A percentile compares a stretch with the other conserved stretches of the same genome.
phyloP scores from a whole-genome alignment of 495 filamentous ascomycete species.

The Friedmanniomyces simplex region DNA sequence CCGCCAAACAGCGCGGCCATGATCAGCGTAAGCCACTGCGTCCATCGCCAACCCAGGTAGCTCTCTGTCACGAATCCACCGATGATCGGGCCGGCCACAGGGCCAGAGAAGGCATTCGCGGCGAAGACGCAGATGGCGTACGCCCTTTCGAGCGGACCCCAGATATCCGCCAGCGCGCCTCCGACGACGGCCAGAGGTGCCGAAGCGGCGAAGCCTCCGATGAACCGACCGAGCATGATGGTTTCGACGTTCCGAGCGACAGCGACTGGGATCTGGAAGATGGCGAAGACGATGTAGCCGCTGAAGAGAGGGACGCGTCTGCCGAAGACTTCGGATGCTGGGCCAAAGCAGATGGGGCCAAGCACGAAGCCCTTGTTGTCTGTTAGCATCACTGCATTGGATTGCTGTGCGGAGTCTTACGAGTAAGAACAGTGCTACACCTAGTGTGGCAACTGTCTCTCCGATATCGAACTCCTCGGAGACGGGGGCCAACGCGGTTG shows the following conservation, averaged over 20 bases:
- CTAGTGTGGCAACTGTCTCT: conserved; percentile 41
- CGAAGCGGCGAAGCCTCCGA: conserved; percentile 52
- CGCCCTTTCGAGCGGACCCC: conserved; percentile 48
- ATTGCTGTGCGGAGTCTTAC: conserved; percentile 15
- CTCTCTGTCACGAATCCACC: conserved; percentile 29
- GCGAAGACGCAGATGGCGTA: conserved; percentile 50
- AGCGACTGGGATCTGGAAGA: conserved; percentile 53
- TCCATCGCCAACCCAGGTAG: conserved; percentile 52
- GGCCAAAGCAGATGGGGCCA: conserved; percentile 43
- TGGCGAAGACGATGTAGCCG: conserved; percentile 45
- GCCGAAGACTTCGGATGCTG: conserved; percentile 41
- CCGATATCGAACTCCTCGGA: conserved; percentile 39
- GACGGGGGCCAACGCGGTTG: conserved; percentile 38
- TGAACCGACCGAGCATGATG: conserved; percentile 52
- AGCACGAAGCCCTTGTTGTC: conserved; percentile 23
- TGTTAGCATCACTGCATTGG: background rate
- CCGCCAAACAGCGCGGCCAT: conserved; percentile 26
- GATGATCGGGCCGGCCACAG: conserved; percentile 48
- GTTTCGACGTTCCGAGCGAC: conserved; percentile 49
- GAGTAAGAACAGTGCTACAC: conserved; percentile 45
- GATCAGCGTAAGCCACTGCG: conserved; percentile 11
- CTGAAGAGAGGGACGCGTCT: conserved; percentile 45
- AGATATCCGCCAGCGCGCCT: conserved; percentile 49
- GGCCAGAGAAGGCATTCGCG: conserved; percentile 45
- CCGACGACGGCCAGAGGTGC: conserved; percentile 53